These are phyloP conservation scores for Nematodospora anomalae DNA, from an alignment of 1,139 yeast genomes.

Conservation along the genomic window DNA sequence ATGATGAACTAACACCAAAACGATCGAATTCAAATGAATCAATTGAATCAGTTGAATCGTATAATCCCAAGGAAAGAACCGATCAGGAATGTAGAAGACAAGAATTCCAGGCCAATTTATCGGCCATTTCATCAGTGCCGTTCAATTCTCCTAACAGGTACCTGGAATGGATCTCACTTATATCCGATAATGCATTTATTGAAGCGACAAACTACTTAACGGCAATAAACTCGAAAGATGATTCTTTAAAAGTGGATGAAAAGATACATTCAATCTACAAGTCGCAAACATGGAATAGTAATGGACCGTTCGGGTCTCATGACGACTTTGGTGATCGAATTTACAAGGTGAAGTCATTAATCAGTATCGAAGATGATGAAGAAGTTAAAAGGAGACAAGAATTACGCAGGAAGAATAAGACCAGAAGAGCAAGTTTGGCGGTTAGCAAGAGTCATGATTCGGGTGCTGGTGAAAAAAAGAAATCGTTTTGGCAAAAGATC, in stretches of 20 bases:
- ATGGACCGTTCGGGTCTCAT: conserved; percentile 2
- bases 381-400: conserved; percentile 20
- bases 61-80: conserved; percentile 9
- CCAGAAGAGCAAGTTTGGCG: conserved; percentile 11
- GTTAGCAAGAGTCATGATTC: conserved; percentile 12
- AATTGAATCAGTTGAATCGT: conserved; percentile 18
- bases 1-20: conserved; percentile 3
- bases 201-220: conserved; percentile 28
- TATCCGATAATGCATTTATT: conserved; percentile 32
- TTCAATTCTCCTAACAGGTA: conserved; percentile 16
- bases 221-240: conserved; percentile 23
- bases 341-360: conserved; percentile 44
- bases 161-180: conserved; percentile 22
- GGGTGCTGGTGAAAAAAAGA: conserved; percentile 19
- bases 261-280: conserved; percentile 36
- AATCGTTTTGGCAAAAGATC: conserved; percentile 33
- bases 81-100: conserved; percentile 9
- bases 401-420: conserved; percentile 12
- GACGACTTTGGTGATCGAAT: conserved; percentile 19
- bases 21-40: conserved; percentile 8
- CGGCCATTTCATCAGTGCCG: neutral
- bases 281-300: conserved; percentile 19
- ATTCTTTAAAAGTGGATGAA: conserved; percentile 22
- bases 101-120: neutral
- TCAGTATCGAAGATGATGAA: conserved; percentile 34